A percentile compares a stretch with the other conserved stretches of the same genome.
These are phyloP conservation scores for Tausonia pullulans DNA, from an alignment of 1,284 basidiomycete species.

Conservation along the genomic window DNA sequence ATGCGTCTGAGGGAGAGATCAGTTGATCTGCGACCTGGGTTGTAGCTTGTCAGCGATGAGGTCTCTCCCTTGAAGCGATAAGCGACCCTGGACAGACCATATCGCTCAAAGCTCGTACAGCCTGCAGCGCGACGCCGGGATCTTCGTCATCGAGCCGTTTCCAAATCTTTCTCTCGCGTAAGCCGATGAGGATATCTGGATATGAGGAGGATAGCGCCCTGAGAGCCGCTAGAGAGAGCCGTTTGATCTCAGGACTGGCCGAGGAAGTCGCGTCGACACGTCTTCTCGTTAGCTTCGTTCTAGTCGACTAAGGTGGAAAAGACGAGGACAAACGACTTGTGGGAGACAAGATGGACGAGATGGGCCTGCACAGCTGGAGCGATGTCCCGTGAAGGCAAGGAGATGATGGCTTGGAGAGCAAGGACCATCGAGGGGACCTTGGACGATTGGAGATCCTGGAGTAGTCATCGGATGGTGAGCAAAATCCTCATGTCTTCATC, in stretches of 20 bases:
- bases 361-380: conserved; percentile 26
- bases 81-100: background rate
- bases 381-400: conserved; percentile 27
- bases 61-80: too few species aligned
- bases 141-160: conserved; percentile 6
- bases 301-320: background rate
- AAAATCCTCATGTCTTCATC: background rate
- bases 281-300: background rate
- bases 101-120: background rate
- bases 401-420: conserved; percentile 26
- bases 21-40: background rate
- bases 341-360: conserved; percentile 12
- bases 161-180: conserved; percentile 14
- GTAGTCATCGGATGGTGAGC: background rate
- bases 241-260: background rate
- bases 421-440: conserved; percentile 23
- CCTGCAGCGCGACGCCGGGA: background rate
- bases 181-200: background rate
- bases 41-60: background rate
- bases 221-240: conserved; percentile 10
- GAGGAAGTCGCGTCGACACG: background rate
- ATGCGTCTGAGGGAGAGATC: background rate
- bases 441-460: conserved; percentile 27
- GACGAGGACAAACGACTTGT: conserved; percentile 6
- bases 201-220: background rate